Evolutionary conservation across 2,329 filamentous ascomycete species (phyloP), one percentile per base, ranked within the genome.

Genomic region (Sarocladium brachiariae): DNA sequence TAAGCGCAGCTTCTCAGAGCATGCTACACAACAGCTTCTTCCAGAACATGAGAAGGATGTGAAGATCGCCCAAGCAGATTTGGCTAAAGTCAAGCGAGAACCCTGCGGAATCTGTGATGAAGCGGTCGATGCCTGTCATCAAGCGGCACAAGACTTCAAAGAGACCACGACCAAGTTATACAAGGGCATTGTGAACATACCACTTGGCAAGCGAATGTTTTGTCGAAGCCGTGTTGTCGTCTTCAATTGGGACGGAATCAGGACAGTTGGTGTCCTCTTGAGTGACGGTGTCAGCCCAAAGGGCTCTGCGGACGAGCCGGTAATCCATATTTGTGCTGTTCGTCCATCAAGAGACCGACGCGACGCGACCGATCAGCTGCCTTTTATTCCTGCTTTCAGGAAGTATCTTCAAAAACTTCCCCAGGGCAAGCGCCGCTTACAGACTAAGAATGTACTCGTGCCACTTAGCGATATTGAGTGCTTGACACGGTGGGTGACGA

Each of bases 1-100:
- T 74, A 99, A 99, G 77, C 86, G 93, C 57, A 96, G 91, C 66
- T 99, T 99, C 74, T 96, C 92, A 49, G 93, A 99, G 67, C 93
- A 99, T 68, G 92, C 92, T 21, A 97, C 92, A 0, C 93, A 99
- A 63, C 91, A 95, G 55, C 71, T 97, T 11, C 74, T 97, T 1
- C 93, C 93, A 0, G 91, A 97, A 66, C 92, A 97, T 60, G 91
- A 99, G 68, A 95, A 95, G 67, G 87, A 90, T 52, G 89, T 99
- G 54, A 90, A 92, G 64, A 59, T 96, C 2, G 95, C 91, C 0
- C 91, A 99, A 65, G 91, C 89, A 3, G 92, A 95, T 69, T 70
- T 99, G 51, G 89, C 84, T 50, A 95, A 92, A 69, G 81, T 97
- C 62, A 95, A 92, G 67, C 79, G 92, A 11, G 89, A 96, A 60